Evolutionary conservation across 1,139 yeast species (phyloP).

Genomic region (Scheffersomyces parashehatae): DNA sequence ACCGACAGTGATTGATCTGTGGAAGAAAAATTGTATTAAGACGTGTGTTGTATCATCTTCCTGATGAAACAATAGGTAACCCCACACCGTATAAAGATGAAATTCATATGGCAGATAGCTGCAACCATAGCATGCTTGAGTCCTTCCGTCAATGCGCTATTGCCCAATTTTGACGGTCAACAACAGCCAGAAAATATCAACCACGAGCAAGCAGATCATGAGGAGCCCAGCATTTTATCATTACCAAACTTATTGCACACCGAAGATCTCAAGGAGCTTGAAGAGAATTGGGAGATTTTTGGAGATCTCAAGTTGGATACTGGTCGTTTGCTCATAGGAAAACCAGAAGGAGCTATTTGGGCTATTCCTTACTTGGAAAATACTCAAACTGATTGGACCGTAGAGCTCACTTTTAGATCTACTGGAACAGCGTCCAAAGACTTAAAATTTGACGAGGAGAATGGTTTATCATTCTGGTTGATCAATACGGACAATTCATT

Average conservation of each 20-base stretch:
- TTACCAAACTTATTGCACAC: constrained; percentile 35
- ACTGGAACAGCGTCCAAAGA: constrained; percentile 39
- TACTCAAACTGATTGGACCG: constrained; percentile 51
- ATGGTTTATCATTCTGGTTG: constrained; percentile 58
- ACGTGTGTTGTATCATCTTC: too few relatives aligned
- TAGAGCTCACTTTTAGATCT: constrained; percentile 63
- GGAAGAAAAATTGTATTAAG: too few relatives aligned
- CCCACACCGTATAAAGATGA: too few relatives aligned
- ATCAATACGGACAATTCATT: constrained; percentile 28
- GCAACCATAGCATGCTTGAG: too few relatives aligned
- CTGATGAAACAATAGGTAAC: too few relatives aligned
- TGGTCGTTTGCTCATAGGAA: constrained; percentile 41
- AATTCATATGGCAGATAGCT: too few relatives aligned
- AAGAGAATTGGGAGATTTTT: constrained; percentile 28
- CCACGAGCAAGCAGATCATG: too few relatives aligned
- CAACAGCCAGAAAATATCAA: too few relatives aligned
- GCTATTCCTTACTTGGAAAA: constrained; percentile 33
- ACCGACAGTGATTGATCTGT: too few relatives aligned
- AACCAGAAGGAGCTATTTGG: constrained; percentile 47
- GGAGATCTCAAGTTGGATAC: constrained; percentile 33
- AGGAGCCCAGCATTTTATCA: constrained; percentile 14
- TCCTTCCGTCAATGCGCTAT: too few relatives aligned
- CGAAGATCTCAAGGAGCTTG: constrained; percentile 22
- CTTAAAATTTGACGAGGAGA: constrained; percentile 26
- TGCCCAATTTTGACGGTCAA: too few relatives aligned